These are phyloP conservation scores for Colletotrichum gloeosporioides DNA, from an alignment of 2,329 filamentous ascomycete species.

Conservation along the genomic window DNA sequence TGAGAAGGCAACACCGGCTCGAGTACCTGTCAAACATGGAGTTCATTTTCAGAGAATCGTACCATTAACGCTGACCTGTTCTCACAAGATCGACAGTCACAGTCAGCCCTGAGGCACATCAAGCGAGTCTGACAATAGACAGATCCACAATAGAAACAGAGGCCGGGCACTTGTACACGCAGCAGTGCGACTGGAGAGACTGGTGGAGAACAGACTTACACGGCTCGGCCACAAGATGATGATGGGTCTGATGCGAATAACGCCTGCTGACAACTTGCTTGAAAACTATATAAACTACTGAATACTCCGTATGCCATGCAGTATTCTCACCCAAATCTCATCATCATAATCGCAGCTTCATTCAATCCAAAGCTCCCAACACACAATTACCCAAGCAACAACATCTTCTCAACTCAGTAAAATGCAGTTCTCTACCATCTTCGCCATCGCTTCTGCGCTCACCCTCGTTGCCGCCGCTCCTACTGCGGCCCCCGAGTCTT, in stretches of 20 bases:
- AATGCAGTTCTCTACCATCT: background rate
- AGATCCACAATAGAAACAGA: background rate
- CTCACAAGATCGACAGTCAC: background rate
- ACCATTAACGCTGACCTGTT: background rate
- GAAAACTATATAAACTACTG: background rate
- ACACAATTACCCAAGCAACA: background rate
- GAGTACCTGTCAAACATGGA: background rate
- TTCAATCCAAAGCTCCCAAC: background rate
- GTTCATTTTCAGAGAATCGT: background rate
- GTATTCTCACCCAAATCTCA: background rate
- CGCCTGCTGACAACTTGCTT: background rate
- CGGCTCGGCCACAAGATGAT: background rate
- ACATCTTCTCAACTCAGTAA: background rate
- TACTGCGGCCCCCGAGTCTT: background rate
- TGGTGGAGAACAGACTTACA: background rate
- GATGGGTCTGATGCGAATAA: background rate
- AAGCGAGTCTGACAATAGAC: background rate
- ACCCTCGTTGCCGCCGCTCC: background rate
- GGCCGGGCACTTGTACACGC: background rate
- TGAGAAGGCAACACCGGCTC: background rate
- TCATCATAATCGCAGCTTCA: background rate
- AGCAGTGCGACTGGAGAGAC: background rate
- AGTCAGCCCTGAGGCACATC: background rate
- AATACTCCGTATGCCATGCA: background rate
- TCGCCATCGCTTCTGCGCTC: background rate